Conservation (phyloP, 176 grass and related monocot genomes). For the Avena eriantha region DNA sequence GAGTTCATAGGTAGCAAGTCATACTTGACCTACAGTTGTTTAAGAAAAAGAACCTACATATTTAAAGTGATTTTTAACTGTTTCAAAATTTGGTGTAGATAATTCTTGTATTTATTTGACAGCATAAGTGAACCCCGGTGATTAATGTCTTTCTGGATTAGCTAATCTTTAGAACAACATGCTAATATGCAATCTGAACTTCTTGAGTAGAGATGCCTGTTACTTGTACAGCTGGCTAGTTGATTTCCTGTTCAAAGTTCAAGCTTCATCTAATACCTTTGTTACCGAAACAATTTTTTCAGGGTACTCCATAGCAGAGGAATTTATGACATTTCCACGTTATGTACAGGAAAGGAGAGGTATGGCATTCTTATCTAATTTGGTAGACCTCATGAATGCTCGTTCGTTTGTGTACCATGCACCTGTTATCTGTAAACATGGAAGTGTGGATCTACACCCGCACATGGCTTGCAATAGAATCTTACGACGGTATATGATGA, state of each 20-base stretch:
- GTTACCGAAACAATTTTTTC: constrained; percentile 37
- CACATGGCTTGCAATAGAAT: not conserved
- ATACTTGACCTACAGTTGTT: not conserved
- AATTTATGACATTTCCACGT: constrained; percentile 88
- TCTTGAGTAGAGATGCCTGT: constrained; percentile 7
- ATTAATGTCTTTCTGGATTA: not conserved
- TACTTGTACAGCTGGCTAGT: not conserved
- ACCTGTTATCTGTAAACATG: constrained; percentile 4
- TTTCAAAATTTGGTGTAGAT: not conserved
- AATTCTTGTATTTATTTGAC: not conserved
- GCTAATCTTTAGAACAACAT: not conserved
- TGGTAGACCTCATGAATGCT: not conserved
- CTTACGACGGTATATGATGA: not conserved
- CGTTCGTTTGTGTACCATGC: not conserved
- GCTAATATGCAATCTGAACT: not conserved
- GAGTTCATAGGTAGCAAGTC: not conserved
- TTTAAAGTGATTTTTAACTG: not conserved
- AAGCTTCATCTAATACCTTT: constrained; percentile 17
- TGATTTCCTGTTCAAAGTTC: constrained; percentile 32
- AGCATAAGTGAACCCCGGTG: not conserved
- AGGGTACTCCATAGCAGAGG: constrained; percentile 78
- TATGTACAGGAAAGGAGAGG: constrained; percentile 91
- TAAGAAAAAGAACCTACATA: not conserved
- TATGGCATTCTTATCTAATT: constrained; percentile 36
- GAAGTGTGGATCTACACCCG: not conserved